These are phyloP conservation scores for Yarrowia sp. DNA, from an alignment of 805 yeast species.

Conservation along the genomic window DNA sequence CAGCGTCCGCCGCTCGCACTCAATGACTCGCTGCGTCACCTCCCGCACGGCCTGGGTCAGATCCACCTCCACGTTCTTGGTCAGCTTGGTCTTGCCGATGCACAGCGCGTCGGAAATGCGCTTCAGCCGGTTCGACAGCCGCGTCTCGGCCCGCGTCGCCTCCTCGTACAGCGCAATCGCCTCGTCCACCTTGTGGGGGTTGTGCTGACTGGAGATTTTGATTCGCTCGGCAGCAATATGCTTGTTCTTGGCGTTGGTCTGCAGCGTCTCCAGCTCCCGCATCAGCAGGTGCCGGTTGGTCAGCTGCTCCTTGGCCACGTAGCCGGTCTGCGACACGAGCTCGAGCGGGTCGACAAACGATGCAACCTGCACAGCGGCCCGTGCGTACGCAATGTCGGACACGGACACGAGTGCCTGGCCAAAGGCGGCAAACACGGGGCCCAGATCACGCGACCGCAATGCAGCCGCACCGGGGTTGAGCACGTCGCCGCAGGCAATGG, in stretches of 20 bases:
- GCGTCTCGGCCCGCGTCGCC: constrained; percentile 73
- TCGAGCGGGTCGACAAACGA: constrained; percentile 72
- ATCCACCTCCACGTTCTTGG: constrained; percentile 55
- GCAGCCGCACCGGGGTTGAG: constrained; percentile 32
- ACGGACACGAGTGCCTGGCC: constrained; percentile 40
- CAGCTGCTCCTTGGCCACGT: constrained; percentile 83
- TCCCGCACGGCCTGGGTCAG: constrained; percentile 54
- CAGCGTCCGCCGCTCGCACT: constrained; percentile 78
- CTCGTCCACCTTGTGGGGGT: constrained; percentile 86
- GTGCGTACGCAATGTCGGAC: constrained; percentile 63
- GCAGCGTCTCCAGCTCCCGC: constrained; percentile 83
- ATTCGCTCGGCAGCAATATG: constrained; percentile 67
- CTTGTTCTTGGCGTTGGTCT: constrained; percentile 62
- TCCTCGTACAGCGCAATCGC: constrained; percentile 75
- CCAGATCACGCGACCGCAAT: constrained; percentile 43
- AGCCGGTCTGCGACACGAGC: constrained; percentile 67
- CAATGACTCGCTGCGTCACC: constrained; percentile 68
- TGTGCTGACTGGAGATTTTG: constrained; percentile 69
- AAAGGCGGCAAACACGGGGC: constrained; percentile 61
- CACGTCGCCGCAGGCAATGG: constrained; percentile 29
- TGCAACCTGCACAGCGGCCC: constrained; percentile 68
- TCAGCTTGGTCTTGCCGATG: constrained; percentile 61
- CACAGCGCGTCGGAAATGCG: constrained; percentile 84
- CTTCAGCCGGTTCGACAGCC: constrained; percentile 69
- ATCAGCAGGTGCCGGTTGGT: constrained; percentile 89